Base-by-base conservation (phyloP, 176 grass and related monocot genomes). In the Triticum urartu region DNA sequence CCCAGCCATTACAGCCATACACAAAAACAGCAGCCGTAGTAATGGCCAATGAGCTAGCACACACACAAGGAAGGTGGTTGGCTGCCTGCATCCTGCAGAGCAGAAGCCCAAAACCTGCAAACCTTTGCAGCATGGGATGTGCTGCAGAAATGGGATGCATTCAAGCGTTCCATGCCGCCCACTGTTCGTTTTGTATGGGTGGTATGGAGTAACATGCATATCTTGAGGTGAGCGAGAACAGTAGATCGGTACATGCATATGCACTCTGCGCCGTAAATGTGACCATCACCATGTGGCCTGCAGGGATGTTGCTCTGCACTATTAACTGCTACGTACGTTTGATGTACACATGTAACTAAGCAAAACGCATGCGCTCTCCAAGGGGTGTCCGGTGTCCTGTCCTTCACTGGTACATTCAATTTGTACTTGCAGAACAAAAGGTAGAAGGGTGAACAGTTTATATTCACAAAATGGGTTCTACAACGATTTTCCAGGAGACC, bases 101-200 rank as follows among this genome's bases (percentile, higher is more conserved):
- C 75, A 47, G 22, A 91, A 85, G 40, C 70, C 79, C 75, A 54
- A 77, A 74, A 85, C 79, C 80, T 77, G 77, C 38, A 85, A 36
- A 77, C 77, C 78, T 45, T 54, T 85, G 64, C 43, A 65, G 82
- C 78, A 85, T 91, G 90, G 81, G 86, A 85, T 78, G 86, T 59
- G 68, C 34, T 85, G 56, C 90, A 54, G 59, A 91, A 85, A 80
- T 11, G 82, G 71, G 50, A 72, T 70, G 86, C 77, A 91, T 91
- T 88, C n/a, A 91, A 64, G 77, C 79, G 81, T 81, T 81, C 63
- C 81, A 64, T 75, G 77, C 79, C 18, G 86, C 62, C 62, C 71
- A 56, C 54, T 56, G 36, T 88, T 79, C 80, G 36, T 87, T 87
- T 25, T 87, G 89, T 74, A 75, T 84, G 75, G 89, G 58, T 75